These are phyloP conservation scores for Starmerella stellata DNA, from an alignment of 805 yeast genomes.

Conservation along the genomic window DNA sequence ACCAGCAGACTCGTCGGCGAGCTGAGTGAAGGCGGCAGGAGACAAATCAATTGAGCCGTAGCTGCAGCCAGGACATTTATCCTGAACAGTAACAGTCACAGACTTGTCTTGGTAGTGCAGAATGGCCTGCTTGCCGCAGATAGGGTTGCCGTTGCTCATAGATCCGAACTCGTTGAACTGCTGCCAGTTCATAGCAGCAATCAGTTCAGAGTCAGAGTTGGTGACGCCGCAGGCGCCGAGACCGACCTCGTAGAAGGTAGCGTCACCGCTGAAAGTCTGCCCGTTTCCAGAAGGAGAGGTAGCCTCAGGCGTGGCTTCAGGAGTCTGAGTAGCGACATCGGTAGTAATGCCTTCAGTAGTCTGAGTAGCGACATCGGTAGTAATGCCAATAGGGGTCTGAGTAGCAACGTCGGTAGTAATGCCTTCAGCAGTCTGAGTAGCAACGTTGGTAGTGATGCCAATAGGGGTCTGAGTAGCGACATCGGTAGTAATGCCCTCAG, in stretches of 20 bases:
- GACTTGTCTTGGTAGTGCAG: constrained; percentile 33
- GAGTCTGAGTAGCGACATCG: not conserved
- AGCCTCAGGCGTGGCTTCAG: constrained; percentile 6
- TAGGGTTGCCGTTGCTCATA: constrained; percentile 28
- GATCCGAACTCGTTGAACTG: constrained; percentile 26
- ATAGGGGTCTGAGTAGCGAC: not conserved
- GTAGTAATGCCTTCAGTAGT: not conserved
- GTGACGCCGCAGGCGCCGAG: constrained; percentile 40
- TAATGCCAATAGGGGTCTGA: not conserved
- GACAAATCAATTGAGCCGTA: constrained; percentile 38
- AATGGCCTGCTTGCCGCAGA: constrained; percentile 36
- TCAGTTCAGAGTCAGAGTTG: constrained; percentile 30
- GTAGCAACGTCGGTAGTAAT: not conserved
- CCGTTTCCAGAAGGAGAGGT: constrained; percentile 14
- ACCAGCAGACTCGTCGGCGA: constrained; percentile 37
- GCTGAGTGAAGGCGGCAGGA: constrained; percentile 37
- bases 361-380: not conserved
- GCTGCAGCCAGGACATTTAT: constrained; percentile 39
- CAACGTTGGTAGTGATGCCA: not conserved
- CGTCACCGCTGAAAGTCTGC: constrained; percentile 21
- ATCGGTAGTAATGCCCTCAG: constrained; percentile 1
- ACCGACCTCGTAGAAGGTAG: constrained; percentile 24
- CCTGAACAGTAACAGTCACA: constrained; percentile 39
- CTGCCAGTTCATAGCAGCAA: constrained; percentile 35
- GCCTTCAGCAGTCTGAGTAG: not conserved